Base-by-base conservation (phyloP, 257 asterid species). In the Forsythia viridissima region DNA sequence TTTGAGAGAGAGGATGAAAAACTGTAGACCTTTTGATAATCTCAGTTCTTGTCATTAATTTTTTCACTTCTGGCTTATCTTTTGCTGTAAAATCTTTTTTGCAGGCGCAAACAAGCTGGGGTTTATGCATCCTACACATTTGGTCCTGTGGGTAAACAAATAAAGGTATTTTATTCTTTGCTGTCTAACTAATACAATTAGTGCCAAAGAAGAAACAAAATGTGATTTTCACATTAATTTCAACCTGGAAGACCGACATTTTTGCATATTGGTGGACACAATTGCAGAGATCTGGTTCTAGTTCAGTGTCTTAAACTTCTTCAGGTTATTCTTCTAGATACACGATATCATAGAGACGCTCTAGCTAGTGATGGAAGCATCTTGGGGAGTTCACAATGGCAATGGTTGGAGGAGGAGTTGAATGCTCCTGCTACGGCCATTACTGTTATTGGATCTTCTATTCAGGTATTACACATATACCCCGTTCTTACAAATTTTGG, bases 301-400 rank as follows among this genome's bases (percentile, higher is more conserved):
- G 70, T 75, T 61, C 39, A 51, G 69, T 20, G 20, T 68, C 59
- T 67, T 77, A 71, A 42, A 68, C 38, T 75, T 73, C 77, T 75
- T 41, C 72, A 83, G 87, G 80, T 83, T 78, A 80, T 83, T 80
- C 87, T 83, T 48, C 66, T 83, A 79, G 87, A 80, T 77, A 83
- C 87, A 24, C 77, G 84, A 68, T 83, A 83, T 66, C 82, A 80
- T 12, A 80, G 87, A 77, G 84, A 80, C 44, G 82, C 82, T 51
- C 16, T 83, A 34, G 72, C 76, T 20, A 80, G 84, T 74, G 87
- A 83, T 69, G 87, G 84, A 74, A 80, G 65, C 52, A 73, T 83
- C 36, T 69, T 83, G 76, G 87, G 87, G 72, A 76, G 46, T 76
- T 42, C 75, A 68, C 87, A 83, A 20, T 83, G 84, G 87, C 24